Percentiles rank a stretch among this genome's conserved stretches.
Evolutionary conservation across 164 flowering plant species (phyloP).

Genomic region (Nelumbo lutea): DNA sequence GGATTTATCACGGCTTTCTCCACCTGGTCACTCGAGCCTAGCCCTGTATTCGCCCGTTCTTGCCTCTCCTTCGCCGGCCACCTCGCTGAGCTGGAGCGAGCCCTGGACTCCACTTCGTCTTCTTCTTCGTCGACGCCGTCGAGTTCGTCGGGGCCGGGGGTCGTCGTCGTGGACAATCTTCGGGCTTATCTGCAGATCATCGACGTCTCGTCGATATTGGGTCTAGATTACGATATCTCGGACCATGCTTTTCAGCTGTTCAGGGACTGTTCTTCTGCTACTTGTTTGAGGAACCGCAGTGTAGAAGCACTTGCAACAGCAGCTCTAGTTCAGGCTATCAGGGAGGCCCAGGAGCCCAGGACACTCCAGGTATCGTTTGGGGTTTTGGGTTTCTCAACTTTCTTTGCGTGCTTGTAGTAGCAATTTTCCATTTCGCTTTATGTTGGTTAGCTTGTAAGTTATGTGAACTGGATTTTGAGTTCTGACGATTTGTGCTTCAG

Average conservation of each 20-base stretch:
- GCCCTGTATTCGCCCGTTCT: constrained; percentile 63
- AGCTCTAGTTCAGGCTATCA: constrained; percentile 89
- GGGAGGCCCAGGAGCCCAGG: constrained; percentile 96
- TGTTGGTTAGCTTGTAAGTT: no score
- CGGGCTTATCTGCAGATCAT: constrained; percentile 93
- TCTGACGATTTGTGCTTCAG: no score
- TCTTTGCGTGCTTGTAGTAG: not conserved
- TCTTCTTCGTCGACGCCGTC: constrained; percentile 18
- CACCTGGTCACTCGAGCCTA: constrained; percentile 80
- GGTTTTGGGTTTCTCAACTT: not conserved
- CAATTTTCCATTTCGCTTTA: no score
- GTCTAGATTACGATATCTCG: constrained; percentile 70
- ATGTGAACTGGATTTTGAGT: no score
- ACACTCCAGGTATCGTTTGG: constrained; percentile 71
- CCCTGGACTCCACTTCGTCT: constrained; percentile 46
- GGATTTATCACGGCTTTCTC: constrained; percentile 97
- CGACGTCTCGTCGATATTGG: constrained; percentile 82
- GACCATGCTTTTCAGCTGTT: constrained; percentile 93
- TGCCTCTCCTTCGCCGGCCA: constrained; percentile 78
- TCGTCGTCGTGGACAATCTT: constrained; percentile 73
- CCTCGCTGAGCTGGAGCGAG: constrained; percentile 87
- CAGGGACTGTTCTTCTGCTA: constrained; percentile 87
- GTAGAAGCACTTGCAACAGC: constrained; percentile 98
- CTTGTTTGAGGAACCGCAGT: constrained; percentile 92
- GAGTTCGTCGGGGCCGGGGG: constrained; percentile 22